Evolutionary conservation across 495 filamentous ascomycete genomes (phyloP).

Genomic region (Hypoxylon rickii): DNA sequence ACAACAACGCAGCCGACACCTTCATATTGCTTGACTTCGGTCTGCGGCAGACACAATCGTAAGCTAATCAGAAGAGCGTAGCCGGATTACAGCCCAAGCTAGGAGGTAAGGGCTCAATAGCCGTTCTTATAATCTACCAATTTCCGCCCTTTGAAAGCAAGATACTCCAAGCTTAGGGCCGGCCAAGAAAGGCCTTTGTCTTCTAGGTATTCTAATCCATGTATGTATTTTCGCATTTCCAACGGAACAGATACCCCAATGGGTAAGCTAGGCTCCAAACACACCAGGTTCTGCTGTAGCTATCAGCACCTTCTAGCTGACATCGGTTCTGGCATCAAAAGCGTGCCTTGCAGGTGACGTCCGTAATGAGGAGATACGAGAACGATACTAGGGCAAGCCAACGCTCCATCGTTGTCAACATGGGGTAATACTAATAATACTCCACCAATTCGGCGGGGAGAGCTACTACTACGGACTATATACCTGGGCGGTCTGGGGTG

Average conservation of each 20-base stretch:
- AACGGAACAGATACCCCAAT: constrained; percentile 7
- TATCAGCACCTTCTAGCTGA: not conserved
- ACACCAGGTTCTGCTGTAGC: not conserved
- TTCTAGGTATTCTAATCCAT: not conserved
- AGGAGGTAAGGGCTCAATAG: too few species aligned
- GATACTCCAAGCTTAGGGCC: not conserved
- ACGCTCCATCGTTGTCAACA: not conserved
- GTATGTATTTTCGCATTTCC: not conserved
- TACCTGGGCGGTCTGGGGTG: too few species aligned
- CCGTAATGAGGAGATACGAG: constrained; percentile 21
- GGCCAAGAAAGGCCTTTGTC: constrained; percentile 17
- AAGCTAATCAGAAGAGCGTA: not conserved
- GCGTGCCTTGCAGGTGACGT: constrained; percentile 13
- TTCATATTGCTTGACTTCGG: constrained; percentile 10
- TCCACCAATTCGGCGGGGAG: constrained; percentile 21
- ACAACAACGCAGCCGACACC: constrained; percentile 7
- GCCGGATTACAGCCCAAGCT: too few species aligned
- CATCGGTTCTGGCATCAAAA: not conserved
- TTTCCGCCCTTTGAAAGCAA: constrained; percentile 3
- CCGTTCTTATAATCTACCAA: too few species aligned
- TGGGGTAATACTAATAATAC: constrained; percentile 6
- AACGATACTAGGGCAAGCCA: constrained; percentile 4
- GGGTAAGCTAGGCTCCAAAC: not conserved
- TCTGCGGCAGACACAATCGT: not conserved
- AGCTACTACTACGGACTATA: not conserved